Base-by-base conservation (phyloP, 2,329 filamentous ascomycete species). In the Chaetomiaceae sp. region DNA sequence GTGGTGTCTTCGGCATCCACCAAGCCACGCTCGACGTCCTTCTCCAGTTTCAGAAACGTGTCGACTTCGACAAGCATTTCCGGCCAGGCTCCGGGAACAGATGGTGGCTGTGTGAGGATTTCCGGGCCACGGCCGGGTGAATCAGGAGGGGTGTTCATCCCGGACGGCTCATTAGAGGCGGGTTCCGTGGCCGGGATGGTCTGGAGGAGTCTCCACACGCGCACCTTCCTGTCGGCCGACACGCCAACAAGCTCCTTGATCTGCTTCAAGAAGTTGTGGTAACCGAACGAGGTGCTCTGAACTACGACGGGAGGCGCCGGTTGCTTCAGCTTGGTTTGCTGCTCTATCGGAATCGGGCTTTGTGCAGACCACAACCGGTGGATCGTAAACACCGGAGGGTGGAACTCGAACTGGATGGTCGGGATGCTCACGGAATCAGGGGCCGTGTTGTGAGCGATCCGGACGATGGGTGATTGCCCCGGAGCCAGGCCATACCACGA, bases 311-410 rank as follows among this genome's bases (percentile, higher is more conserved):
- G 76, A 1, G 91, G 84, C 5, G 80, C 72, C 15, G 81, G 80
- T 34, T 80, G 77, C 51, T 72, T 79, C 11, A 84, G 80, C 63
- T 85, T 84, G 52, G 87, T 71, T 1, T 77, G 72, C 63, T 85
- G 79, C 34, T 82, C 74, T 45, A 81, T 74, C 6, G 77, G 74
- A 20, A 82, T 70, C 1, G 81, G 79, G 59, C 77, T 84, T 47
- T 77, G 71, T 17, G 79, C 73, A 3, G 81, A 81, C 67, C 84
- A 85, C 1, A 97, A 75, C 61, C 92, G 90, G 65, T 95, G 84
- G 56, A 97, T 77, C 1, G 85, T 89, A 68, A 96, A 89, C 39
- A 96, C 78, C 0, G 89, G 90, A 4, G 91, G 94, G 64, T 91
- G 83, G 37, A 90, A 76, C 71, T 97, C 94, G 68, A 87, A 95